Percentiles rank a stretch among this genome's conserved stretches.
Evolutionary conservation across 306 rosid genomes (phyloP).

Genomic region (Trifolium pratense): DNA sequence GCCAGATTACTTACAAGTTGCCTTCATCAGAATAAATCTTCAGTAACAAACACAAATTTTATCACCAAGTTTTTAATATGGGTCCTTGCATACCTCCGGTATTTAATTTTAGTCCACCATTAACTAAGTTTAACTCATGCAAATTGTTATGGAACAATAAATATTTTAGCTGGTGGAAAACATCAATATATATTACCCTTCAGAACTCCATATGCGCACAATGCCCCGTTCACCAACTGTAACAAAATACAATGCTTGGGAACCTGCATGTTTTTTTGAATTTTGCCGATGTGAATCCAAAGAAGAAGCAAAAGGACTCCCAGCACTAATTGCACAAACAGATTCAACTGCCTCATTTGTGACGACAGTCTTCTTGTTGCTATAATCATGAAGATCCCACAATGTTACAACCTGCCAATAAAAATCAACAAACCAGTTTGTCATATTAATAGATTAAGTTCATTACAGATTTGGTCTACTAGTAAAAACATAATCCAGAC

Average conservation of each 20-base stretch:
- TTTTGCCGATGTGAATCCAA: conserved; percentile 46
- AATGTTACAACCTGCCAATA: conserved; percentile 81
- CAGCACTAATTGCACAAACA: conserved; percentile 63
- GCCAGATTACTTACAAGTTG: conserved; percentile 2
- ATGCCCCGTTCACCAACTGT: conserved; percentile 92
- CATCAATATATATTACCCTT: conserved; percentile 60
- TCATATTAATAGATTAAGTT: conserved; percentile 37
- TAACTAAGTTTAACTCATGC: not conserved
- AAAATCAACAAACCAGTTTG: conserved; percentile 32
- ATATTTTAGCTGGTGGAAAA: conserved; percentile 25
- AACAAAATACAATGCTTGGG: conserved; percentile 58
- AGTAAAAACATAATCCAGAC: not conserved
- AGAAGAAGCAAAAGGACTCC: conserved; percentile 60
- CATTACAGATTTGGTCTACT: not conserved
- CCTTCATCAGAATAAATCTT: conserved; percentile 5
- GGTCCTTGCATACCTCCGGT: not conserved
- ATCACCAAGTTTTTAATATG: not conserved
- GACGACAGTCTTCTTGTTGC: conserved; percentile 79
- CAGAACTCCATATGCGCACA: conserved; percentile 90
- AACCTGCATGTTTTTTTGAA: conserved; percentile 51
- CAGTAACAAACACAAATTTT: not conserved
- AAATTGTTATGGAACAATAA: conserved; percentile 20
- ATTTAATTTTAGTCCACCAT: conserved; percentile 17
- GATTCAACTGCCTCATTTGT: conserved; percentile 93
- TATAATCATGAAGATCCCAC: conserved; percentile 86